Conservation (phyloP, 108 stramenopile genomes). For the Aurantiochytrium sp. region DNA sequence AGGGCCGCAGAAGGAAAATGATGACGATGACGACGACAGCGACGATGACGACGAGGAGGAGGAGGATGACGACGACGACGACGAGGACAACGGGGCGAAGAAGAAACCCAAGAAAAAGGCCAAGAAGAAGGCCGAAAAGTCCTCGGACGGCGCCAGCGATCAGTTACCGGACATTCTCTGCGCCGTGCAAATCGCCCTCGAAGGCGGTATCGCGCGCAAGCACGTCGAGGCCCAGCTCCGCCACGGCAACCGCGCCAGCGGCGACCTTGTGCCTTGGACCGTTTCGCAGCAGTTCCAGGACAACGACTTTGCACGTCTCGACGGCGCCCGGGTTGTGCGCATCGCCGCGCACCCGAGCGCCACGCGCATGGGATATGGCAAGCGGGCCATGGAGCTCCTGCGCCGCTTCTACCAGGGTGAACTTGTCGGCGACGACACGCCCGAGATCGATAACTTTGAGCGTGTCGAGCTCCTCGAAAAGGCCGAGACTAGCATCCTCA, state of each 20-base stretch:
- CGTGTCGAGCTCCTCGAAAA: constrained; percentile 51
- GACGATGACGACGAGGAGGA: neutral
- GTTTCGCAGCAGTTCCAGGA: constrained; percentile 98
- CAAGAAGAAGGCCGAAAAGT: constrained; percentile 55
- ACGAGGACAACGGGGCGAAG: constrained; percentile 63
- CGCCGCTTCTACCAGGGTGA: constrained; percentile 90
- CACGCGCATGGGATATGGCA: constrained; percentile 94
- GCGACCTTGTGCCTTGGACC: constrained; percentile 99
- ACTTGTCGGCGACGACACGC: constrained; percentile 61
- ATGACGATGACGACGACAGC: constrained; percentile 60
- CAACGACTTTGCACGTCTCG: constrained; percentile 82
- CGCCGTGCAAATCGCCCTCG: constrained; percentile 76
- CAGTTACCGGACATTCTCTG: constrained; percentile 56
- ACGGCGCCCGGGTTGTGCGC: constrained; percentile 91
- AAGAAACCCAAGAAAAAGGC: constrained; percentile 58
- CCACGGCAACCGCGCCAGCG: constrained; percentile 84
- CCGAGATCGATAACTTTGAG: constrained; percentile 43
- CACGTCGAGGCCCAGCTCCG: constrained; percentile 84
- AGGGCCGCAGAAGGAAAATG: constrained; percentile 78
- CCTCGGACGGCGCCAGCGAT: neutral
- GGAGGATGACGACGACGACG: constrained; percentile 66
- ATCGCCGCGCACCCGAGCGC: constrained; percentile 95
- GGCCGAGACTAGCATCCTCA: neutral
- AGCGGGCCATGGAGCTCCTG: constrained; percentile 80
- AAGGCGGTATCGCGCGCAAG: constrained; percentile 86